These are phyloP conservation scores for Apiospora marii DNA, from an alignment of 2,329 filamentous ascomycete genomes.

Conservation along the genomic window DNA sequence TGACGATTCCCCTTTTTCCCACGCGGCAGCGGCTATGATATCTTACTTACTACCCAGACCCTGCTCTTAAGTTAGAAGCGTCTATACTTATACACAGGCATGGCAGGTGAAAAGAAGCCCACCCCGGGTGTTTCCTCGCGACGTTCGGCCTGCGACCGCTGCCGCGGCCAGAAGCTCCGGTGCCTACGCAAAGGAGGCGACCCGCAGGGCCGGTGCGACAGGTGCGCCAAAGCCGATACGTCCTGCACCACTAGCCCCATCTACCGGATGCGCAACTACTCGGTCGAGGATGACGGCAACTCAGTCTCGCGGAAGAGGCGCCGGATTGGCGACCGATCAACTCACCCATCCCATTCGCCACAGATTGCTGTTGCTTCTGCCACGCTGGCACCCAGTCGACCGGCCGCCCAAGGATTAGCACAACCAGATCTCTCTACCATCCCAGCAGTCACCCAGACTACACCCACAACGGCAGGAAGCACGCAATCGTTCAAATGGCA, in stretches of 20 bases:
- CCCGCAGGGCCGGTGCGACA: conserved; percentile 21
- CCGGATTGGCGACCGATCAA: neutral
- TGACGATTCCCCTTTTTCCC: conserved; percentile 11
- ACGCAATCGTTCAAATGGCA: neutral
- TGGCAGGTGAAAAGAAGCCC: neutral
- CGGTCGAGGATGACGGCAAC: neutral
- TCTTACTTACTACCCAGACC: neutral
- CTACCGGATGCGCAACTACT: conserved; percentile 24
- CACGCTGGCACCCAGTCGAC: neutral
- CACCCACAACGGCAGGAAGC: neutral
- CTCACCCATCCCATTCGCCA: neutral
- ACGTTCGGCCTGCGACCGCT: conserved; percentile 24
- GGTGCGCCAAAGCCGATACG: conserved; percentile 21
- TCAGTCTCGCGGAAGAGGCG: neutral
- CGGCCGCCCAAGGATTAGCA: neutral
- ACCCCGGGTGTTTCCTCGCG: conserved; percentile 22
- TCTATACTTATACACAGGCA: neutral
- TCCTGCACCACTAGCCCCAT: conserved; percentile 23
- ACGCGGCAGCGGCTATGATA: neutral
- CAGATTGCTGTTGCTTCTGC: neutral
- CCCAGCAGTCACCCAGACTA: neutral
- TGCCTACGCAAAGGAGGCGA: conserved; percentile 23
- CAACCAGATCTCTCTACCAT: neutral
- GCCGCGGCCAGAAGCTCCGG: conserved; percentile 22
- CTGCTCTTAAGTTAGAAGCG: neutral